A percentile compares a stretch with the other conserved stretches of the same genome.
Evolutionary conservation across 2,329 filamentous ascomycete species (phyloP).

Genomic region (Beauveria sp.): DNA sequence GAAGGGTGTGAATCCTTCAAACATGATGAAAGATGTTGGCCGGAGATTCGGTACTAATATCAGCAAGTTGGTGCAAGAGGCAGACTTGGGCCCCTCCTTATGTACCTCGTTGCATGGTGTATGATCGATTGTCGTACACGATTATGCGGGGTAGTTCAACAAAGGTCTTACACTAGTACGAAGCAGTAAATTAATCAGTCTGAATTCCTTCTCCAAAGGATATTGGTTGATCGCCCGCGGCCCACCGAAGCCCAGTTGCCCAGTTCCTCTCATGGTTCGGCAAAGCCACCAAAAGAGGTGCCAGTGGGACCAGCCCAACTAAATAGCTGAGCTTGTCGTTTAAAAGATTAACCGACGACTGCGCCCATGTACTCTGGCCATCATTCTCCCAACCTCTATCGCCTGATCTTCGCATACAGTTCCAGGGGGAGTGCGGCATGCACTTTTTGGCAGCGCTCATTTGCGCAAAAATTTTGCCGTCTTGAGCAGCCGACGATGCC

Average conservation of each 20-base stretch:
- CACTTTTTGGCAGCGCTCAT: not conserved
- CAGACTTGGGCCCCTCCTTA: no score
- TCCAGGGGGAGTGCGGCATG: not conserved
- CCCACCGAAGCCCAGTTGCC: not conserved
- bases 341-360: not conserved
- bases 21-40: conserved; percentile 23
- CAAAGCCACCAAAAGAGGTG: not conserved
- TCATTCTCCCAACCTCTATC: not conserved
- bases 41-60: not conserved
- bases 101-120: no score
- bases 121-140: no score
- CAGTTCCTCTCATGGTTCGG: not conserved
- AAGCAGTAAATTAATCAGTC: no score
- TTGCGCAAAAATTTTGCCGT: not conserved
- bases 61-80: not conserved
- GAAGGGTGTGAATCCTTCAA: conserved; percentile 31
- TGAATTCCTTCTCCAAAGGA: not conserved
- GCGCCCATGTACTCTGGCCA: no score
- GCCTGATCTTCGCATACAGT: not conserved
- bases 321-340: not conserved
- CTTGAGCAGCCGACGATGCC: not conserved
- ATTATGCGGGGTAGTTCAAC: no score
- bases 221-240: not conserved
- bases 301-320: not conserved
- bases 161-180: no score